These are phyloP conservation scores for Proteromonas lacertae DNA, from an alignment of 352 stramenopile genomes.

Conservation along the genomic window DNA sequence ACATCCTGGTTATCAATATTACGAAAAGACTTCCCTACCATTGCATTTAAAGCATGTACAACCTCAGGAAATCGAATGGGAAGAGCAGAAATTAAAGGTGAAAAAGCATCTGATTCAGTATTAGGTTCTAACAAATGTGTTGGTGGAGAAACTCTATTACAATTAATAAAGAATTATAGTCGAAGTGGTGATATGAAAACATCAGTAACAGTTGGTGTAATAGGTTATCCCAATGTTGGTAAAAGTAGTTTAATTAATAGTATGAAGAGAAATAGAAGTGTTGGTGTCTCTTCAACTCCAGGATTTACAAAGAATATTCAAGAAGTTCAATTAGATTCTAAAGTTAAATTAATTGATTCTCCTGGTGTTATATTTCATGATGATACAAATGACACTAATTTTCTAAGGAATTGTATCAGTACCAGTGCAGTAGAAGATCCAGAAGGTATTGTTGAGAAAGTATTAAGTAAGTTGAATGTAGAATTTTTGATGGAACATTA, in stretches of 20 bases:
- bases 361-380: conserved; percentile 89
- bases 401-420: conserved; percentile 81
- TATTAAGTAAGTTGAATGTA: conserved; percentile 56
- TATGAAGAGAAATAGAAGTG: conserved; percentile 43
- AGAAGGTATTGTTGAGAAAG: conserved; percentile 45
- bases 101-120: conserved; percentile 12
- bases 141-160: conserved; percentile 68
- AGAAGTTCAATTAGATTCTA: conserved; percentile 83
- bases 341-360: conserved; percentile 79
- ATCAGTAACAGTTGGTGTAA: conserved; percentile 58
- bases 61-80: conserved; percentile 26
- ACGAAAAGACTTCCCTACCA: conserved; percentile 54
- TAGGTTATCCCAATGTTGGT: conserved; percentile 87
- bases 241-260: conserved; percentile 77
- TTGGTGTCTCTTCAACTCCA: conserved; percentile 65
- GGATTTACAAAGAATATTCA: conserved; percentile 88
- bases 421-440: conserved; percentile 68
- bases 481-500: conserved; percentile 71
- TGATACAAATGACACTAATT: conserved; percentile 26
- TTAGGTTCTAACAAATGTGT: conserved; percentile 22
- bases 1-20: conserved; percentile 66
- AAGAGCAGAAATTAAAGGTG: neutral
- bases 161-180: conserved; percentile 94
- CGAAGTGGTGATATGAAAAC: conserved; percentile 38
- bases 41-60: conserved; percentile 86